phyloP scores from a whole-genome alignment of 495 filamentous ascomycete species.

The Lineolata rhizophorae region DNA sequence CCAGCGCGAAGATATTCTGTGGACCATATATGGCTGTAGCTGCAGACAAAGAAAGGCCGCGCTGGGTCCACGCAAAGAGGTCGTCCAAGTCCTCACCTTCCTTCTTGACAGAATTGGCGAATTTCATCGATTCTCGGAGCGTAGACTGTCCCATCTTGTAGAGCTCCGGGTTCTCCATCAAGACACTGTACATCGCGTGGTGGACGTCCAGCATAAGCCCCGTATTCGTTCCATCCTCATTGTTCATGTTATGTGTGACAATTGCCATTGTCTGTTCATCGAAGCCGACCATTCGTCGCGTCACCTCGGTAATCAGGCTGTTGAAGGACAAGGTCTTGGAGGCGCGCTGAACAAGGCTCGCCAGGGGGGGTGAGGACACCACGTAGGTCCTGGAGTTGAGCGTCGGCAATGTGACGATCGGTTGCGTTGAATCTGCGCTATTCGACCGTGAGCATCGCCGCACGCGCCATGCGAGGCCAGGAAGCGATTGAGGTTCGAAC shows the following conservation, averaged over 20 bases:
- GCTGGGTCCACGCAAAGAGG: slow-evolving; percentile 5
- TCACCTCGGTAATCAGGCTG: slow-evolving; percentile 6
- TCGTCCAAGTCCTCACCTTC: neutral
- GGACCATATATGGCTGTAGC: slow-evolving; percentile 11
- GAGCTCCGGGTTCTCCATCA: slow-evolving; percentile 10
- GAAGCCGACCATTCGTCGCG: slow-evolving; percentile 9
- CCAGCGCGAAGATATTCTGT: slow-evolving; percentile 11
- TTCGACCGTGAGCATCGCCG: too few species aligned
- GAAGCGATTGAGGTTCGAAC: too few species aligned
- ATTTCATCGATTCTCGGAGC: slow-evolving; percentile 1
- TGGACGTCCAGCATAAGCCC: too few species aligned
- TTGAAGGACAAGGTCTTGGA: slow-evolving; percentile 22
- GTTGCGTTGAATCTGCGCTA: too few species aligned
- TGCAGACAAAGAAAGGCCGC: slow-evolving; percentile 4
- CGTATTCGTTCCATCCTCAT: slow-evolving; percentile 6
- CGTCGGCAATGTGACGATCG: slow-evolving; percentile 24
- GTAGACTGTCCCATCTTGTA: too few species aligned
- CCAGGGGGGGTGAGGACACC: slow-evolving; percentile 20
- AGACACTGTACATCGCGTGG: too few species aligned
- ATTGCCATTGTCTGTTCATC: slow-evolving; percentile 7
- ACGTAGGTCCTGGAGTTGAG: slow-evolving; percentile 24
- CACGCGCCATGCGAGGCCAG: too few species aligned
- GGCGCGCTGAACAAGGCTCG: slow-evolving; percentile 22
- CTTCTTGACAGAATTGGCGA: too few species aligned
- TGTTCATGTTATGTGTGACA: slow-evolving; percentile 3